Evolutionary conservation across 345 rosid genomes (phyloP).

Genomic region (Corchorus olitorius): DNA sequence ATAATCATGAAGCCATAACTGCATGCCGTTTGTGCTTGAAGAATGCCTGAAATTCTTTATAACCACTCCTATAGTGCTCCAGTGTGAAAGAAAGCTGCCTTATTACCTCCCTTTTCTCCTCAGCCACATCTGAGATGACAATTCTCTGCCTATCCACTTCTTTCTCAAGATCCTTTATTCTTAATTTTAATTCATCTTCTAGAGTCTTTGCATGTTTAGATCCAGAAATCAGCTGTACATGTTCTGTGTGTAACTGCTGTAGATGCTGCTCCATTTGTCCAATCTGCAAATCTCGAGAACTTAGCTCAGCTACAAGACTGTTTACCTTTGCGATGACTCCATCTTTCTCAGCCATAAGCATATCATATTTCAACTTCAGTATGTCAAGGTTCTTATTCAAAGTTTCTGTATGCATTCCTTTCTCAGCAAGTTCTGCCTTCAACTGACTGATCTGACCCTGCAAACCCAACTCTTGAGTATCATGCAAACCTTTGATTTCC

Average conservation of each 20-base stretch:
- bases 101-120: conserved; percentile 86
- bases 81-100: conserved; percentile 82
- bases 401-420: conserved; percentile 30
- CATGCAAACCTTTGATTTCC: conserved; percentile 34
- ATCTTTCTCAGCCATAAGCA: conserved; percentile 58
- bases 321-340: conserved; percentile 40
- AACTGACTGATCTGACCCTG: conserved; percentile 40
- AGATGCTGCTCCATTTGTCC: conserved; percentile 49
- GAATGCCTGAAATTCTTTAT: conserved; percentile 58
- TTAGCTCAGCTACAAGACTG: conserved; percentile 46
- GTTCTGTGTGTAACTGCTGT: conserved; percentile 33
- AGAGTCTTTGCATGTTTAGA: conserved; percentile 36
- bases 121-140: conserved; percentile 54
- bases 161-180: conserved; percentile 48
- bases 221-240: conserved; percentile 36
- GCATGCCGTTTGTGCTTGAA: conserved; percentile 37
- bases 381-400: conserved; percentile 48
- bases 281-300: conserved; percentile 42
- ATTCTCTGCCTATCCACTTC: conserved; percentile 53
- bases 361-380: conserved; percentile 43
- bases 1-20: conserved; percentile 41
- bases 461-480: conserved; percentile 29
- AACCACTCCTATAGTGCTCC: conserved; percentile 76
- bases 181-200: conserved; percentile 38
- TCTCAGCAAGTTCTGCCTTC: conserved; percentile 42